phyloP scores from a whole-genome alignment of 768 basidiomycete species.

The Tylopilus sp. region DNA sequence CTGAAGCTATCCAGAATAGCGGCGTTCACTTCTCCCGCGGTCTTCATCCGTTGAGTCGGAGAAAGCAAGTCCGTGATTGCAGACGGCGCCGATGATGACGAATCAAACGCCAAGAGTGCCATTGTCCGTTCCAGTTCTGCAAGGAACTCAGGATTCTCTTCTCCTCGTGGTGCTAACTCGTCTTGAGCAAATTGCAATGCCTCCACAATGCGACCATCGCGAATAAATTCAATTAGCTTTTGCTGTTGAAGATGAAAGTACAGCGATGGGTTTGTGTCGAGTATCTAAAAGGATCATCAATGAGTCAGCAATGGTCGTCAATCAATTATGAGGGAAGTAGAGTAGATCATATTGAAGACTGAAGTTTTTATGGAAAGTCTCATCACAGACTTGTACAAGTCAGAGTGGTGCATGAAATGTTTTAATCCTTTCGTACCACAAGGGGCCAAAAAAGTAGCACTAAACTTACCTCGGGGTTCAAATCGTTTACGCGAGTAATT shows the following conservation, averaged over 20 bases:
- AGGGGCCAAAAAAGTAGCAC: background rate
- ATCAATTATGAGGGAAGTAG: background rate
- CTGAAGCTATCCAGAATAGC: conserved; percentile 87
- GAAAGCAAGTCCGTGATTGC: conserved; percentile 61
- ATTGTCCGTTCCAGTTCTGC: conserved; percentile 92
- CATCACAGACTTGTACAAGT: conserved; percentile 72
- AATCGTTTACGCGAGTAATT: conserved; percentile 90
- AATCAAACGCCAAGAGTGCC: conserved; percentile 85
- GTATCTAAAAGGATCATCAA: conserved; percentile 58
- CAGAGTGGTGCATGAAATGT: conserved; percentile 83
- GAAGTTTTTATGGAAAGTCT: conserved; percentile 77
- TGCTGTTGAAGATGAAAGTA: conserved; percentile 97
- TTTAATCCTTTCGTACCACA: conserved; percentile 69
- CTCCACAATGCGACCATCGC: conserved; percentile 66
- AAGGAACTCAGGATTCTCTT: conserved; percentile 88
- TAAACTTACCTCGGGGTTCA: conserved; percentile 86
- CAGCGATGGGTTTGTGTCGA: conserved; percentile 90
- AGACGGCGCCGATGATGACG: conserved; percentile 49
- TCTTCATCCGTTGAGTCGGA: conserved; percentile 78
- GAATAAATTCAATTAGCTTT: conserved; percentile 91
- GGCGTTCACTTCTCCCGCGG: conserved; percentile 94
- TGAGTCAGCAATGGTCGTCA: conserved; percentile 12
- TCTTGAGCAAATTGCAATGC: conserved; percentile 90
- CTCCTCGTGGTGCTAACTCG: conserved; percentile 88
- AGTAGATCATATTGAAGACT: conserved; percentile 90